These are phyloP conservation scores for Vanilla planifolia DNA, from an alignment of 106 monocot species.

Conservation along the genomic window DNA sequence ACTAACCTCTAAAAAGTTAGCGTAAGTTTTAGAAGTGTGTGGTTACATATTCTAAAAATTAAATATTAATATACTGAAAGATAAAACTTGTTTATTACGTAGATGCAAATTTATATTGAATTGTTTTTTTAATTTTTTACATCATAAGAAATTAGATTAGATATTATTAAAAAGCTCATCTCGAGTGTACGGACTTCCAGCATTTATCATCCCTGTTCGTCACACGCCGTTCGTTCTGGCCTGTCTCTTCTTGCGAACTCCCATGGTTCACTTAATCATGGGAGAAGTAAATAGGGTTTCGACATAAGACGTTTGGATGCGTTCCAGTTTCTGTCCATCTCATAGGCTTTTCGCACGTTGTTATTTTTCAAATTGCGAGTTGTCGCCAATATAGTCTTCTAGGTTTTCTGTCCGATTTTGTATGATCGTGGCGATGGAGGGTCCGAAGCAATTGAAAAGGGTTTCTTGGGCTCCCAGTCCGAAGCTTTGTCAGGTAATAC, in stretches of 20 bases:
- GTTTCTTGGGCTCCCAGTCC: slow-evolving; percentile 21
- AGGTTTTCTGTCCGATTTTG: not conserved
- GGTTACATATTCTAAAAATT: no score
- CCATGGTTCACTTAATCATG: not conserved
- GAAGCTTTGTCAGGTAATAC: slow-evolving; percentile 23
- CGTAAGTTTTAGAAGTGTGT: no score
- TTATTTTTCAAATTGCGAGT: not conserved
- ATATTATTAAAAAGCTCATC: no score
- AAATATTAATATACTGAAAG: no score
- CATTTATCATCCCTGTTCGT: no score
- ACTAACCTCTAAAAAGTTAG: no score
- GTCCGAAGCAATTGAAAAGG: slow-evolving; percentile 16
- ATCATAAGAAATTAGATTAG: no score
- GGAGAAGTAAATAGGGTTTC: not conserved
- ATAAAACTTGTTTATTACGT: no score
- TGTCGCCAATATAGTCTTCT: not conserved
- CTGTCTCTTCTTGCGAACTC: not conserved
- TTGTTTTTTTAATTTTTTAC: no score
- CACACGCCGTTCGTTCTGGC: no score
- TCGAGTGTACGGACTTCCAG: no score
- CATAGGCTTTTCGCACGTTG: not conserved
- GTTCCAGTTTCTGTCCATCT: not conserved
- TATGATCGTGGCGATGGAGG: slow-evolving; percentile 18
- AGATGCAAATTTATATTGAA: no score
- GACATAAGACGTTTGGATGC: not conserved